phyloP scores from a whole-genome alignment of 352 stramenopile species.

The Aphanomyces invadans region DNA sequence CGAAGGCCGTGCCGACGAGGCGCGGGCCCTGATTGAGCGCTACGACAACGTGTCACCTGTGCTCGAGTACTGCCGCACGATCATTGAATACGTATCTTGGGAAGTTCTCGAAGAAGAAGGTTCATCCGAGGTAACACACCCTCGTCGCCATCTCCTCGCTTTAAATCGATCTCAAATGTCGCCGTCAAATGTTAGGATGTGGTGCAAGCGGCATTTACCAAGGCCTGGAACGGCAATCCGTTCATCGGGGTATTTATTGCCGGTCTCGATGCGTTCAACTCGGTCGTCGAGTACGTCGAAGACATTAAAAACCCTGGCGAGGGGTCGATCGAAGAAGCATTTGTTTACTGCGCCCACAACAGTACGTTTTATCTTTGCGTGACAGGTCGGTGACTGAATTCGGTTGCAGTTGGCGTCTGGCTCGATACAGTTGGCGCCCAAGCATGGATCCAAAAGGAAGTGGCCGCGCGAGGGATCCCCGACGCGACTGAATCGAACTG shows the following conservation, averaged over 20 bases:
- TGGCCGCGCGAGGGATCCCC: slow-evolving; percentile 42
- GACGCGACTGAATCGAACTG: slow-evolving; percentile 46
- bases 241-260: slow-evolving; percentile 78
- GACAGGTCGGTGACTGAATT: neutral
- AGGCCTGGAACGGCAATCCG: slow-evolving; percentile 65
- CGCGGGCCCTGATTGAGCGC: slow-evolving; percentile 56
- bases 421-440: slow-evolving; percentile 70
- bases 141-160: too few species aligned
- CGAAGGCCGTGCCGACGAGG: slow-evolving; percentile 66
- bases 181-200: slow-evolving; percentile 30
- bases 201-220: slow-evolving; percentile 57
- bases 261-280: slow-evolving; percentile 68
- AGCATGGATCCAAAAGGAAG: slow-evolving; percentile 79
- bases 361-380: slow-evolving; percentile 25
- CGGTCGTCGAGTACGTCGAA: slow-evolving; percentile 76
- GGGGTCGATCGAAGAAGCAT: slow-evolving; percentile 79
- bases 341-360: slow-evolving; percentile 68
- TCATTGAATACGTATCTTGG: slow-evolving; percentile 84
- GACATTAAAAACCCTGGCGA: slow-evolving; percentile 60
- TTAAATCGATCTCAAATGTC: too few species aligned
- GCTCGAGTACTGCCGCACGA: slow-evolving; percentile 73
- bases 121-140: slow-evolving; percentile 57
- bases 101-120: slow-evolving; percentile 77
- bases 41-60: slow-evolving; percentile 51
- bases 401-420: slow-evolving; percentile 52